These are phyloP conservation scores for Colletotrichum filicis DNA, from an alignment of 2,329 filamentous ascomycete species.

Conservation along the genomic window DNA sequence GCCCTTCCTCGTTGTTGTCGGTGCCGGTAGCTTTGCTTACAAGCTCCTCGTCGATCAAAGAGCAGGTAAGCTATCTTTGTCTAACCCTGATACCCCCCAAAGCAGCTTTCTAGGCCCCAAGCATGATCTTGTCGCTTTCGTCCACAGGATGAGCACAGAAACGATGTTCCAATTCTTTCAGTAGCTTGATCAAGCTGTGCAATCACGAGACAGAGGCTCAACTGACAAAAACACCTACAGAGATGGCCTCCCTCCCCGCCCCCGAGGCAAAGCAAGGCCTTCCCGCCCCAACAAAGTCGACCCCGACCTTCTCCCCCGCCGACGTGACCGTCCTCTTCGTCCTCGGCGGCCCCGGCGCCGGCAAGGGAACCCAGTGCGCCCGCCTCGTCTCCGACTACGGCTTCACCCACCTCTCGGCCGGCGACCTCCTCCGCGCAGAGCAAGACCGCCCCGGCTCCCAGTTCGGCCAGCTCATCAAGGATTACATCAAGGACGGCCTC, in stretches of 20 bases:
- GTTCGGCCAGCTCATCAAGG: conserved; percentile 92
- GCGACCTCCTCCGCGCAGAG: conserved; percentile 93
- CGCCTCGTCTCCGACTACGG: conserved; percentile 88
- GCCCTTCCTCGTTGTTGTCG: conserved; percentile 65
- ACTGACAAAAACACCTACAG: conserved; percentile 38
- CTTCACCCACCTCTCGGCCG: conserved; percentile 93
- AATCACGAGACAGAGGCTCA: neutral
- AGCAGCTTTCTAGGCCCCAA: neutral
- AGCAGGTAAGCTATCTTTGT: conserved; percentile 52
- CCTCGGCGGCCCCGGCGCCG: conserved; percentile 93
- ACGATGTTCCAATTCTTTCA: neutral
- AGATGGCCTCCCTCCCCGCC: conserved; percentile 52
- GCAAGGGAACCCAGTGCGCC: conserved; percentile 95
- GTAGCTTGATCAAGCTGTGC: too few relatives aligned
- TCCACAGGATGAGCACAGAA: neutral
- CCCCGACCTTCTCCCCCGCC: conserved; percentile 77
- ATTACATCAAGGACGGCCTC: conserved; percentile 91
- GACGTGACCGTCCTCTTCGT: conserved; percentile 96
- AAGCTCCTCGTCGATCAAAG: conserved; percentile 60
- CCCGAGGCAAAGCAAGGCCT: conserved; percentile 54
- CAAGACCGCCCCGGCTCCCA: conserved; percentile 87
- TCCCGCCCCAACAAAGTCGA: conserved; percentile 62
- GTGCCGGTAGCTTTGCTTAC: conserved; percentile 60
- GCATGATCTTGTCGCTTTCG: neutral
- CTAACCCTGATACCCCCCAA: neutral